Conservation (phyloP, 345 rosid species). For the Melastoma malabathricum region DNA sequence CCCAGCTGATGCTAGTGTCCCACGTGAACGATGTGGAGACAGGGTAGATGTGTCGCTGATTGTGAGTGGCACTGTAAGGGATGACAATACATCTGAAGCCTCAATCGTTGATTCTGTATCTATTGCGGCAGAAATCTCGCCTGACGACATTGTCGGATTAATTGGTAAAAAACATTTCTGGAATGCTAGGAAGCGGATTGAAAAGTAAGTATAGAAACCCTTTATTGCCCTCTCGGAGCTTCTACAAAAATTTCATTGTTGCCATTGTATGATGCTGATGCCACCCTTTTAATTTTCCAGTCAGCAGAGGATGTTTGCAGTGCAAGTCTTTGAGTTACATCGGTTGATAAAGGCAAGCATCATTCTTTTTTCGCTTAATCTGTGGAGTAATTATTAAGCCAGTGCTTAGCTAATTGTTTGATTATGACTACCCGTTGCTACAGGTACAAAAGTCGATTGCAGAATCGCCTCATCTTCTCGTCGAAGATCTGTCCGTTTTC, state of each 20-base stretch:
- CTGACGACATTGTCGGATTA: constrained; percentile 78
- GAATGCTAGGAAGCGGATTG: constrained; percentile 85
- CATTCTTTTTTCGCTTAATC: background rate
- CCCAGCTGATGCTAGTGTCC: constrained; percentile 22
- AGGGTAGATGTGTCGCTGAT: constrained; percentile 15
- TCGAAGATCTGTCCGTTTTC: constrained; percentile 36
- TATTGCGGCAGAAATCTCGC: constrained; percentile 35
- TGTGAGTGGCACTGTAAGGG: constrained; percentile 30
- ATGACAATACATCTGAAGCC: constrained; percentile 44
- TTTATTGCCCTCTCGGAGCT: constrained; percentile 2
- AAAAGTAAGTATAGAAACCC: constrained; percentile 46
- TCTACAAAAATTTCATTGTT: background rate
- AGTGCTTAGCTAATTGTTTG: background rate
- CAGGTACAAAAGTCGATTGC: constrained; percentile 83
- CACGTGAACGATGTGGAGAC: constrained; percentile 15
- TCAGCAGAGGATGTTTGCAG: constrained; percentile 86
- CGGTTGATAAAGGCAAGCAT: constrained; percentile 70
- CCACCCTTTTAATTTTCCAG: constrained; percentile 36
- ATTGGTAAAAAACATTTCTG: constrained; percentile 86
- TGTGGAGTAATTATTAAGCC: background rate
- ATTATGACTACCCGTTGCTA: background rate
- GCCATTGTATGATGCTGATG: too few relatives aligned
- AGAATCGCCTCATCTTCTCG: constrained; percentile 48
- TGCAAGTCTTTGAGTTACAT: constrained; percentile 89
- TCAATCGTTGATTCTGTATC: constrained; percentile 60